phyloP scores from a whole-genome alignment of 1,139 yeast species.

The Pichia sorboxylosa region DNA sequence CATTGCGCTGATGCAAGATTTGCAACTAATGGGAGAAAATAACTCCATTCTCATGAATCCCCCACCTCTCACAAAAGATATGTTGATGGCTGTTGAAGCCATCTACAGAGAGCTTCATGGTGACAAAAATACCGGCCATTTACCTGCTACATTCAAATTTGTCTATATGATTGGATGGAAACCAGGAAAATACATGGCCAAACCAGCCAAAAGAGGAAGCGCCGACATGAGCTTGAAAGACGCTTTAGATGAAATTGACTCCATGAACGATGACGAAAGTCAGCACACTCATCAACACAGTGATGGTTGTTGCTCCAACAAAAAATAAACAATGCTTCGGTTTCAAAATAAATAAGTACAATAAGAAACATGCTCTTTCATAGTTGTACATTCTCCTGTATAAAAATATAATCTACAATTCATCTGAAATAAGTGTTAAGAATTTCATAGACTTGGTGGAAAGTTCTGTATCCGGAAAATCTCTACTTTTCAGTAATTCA shows the following conservation, averaged over 20 bases:
- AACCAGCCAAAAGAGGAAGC: slow-evolving; percentile 63
- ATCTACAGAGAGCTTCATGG: slow-evolving; percentile 68
- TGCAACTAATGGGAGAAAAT: slow-evolving; percentile 78
- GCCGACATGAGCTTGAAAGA: slow-evolving; percentile 62
- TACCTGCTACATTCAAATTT: slow-evolving; percentile 60
- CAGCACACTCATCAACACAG: too few relatives aligned
- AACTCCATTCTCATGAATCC: slow-evolving; percentile 56
- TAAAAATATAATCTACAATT: too few relatives aligned
- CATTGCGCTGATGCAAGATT: slow-evolving; percentile 53
- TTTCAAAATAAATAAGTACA: too few relatives aligned
- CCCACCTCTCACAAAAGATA: slow-evolving; percentile 47
- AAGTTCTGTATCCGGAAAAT: background rate
- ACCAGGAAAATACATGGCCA: slow-evolving; percentile 50
- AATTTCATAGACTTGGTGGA: too few relatives aligned
- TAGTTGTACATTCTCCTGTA: too few relatives aligned
- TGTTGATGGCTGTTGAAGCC: slow-evolving; percentile 63
- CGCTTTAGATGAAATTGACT: slow-evolving; percentile 26
- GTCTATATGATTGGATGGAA: slow-evolving; percentile 89
- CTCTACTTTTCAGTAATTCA: background rate
- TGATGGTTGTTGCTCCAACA: too few relatives aligned
- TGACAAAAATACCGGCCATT: slow-evolving; percentile 31
- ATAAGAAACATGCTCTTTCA: too few relatives aligned
- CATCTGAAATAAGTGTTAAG: too few relatives aligned
- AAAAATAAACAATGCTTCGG: too few relatives aligned
- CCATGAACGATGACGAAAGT: too few relatives aligned